Evolutionary conservation across 371 early-diverging fungal species (phyloP).

Genomic region (Ordospora colligata): DNA sequence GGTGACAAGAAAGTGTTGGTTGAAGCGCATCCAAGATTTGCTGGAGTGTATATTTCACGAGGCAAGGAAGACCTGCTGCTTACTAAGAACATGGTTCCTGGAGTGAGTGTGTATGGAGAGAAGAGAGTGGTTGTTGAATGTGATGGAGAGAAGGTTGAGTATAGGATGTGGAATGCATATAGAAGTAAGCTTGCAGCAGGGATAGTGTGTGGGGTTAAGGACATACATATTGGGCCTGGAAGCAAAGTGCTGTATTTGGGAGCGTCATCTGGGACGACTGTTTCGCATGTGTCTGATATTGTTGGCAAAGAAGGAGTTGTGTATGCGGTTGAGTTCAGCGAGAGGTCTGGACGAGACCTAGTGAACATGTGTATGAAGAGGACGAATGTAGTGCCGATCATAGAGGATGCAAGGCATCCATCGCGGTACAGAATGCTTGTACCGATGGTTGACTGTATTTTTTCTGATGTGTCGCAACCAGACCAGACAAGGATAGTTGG

Average conservation of each 20-base stretch:
- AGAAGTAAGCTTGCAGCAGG: slow-evolving; percentile 98
- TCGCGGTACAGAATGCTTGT: slow-evolving; percentile 99
- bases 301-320: slow-evolving; percentile 82
- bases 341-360: slow-evolving; percentile 96
- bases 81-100: slow-evolving; percentile 94
- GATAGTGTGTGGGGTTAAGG: slow-evolving; percentile 92
- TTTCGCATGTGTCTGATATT: slow-evolving; percentile 97
- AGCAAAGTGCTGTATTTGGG: slow-evolving; percentile 97
- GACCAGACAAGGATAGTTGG: slow-evolving; percentile 99
- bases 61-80: slow-evolving; percentile 96
- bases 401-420: slow-evolving; percentile 99
- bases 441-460: slow-evolving; percentile 96
- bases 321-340: slow-evolving; percentile 99
- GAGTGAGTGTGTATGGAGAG: slow-evolving; percentile 94
- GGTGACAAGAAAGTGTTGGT: slow-evolving; percentile 64
- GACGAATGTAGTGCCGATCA: slow-evolving; percentile 97
- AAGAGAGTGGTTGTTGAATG: slow-evolving; percentile 84
- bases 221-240: slow-evolving; percentile 88
- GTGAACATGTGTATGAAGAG: slow-evolving; percentile 99
- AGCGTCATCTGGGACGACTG: slow-evolving; percentile 94
- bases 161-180: slow-evolving; percentile 99
- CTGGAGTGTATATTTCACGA: slow-evolving; percentile 86
- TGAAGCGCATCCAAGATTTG: slow-evolving; percentile 90
- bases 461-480: slow-evolving; percentile 99
- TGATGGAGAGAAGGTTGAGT: slow-evolving; percentile 85